A percentile compares a stretch with the other conserved stretches of the same genome.
phyloP scores from a whole-genome alignment of 1,139 yeast species.

The Yamadazyma blattariae region DNA sequence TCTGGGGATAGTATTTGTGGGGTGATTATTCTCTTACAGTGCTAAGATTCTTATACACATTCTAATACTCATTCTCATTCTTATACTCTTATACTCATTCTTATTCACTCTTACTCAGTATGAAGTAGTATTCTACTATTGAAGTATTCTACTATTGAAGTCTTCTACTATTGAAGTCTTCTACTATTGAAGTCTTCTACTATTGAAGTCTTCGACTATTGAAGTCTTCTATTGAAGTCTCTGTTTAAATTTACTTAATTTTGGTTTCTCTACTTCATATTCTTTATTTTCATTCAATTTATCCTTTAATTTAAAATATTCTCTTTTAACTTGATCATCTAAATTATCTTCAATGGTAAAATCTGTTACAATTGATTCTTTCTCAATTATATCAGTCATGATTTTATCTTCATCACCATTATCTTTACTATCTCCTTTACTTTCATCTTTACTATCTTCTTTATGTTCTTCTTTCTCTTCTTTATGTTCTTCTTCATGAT shows the following conservation, averaged over 20 bases:
- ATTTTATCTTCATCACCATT: conserved; percentile 22
- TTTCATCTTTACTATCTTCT: conserved; percentile 9
- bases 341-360: conserved; percentile 10
- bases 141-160: not conserved
- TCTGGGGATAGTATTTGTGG: no score
- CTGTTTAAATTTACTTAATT: conserved; percentile 14
- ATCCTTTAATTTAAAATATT: conserved; percentile 12
- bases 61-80: no score
- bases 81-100: no score
- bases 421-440: conserved; percentile 38
- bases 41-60: no score
- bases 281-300: conserved; percentile 7
- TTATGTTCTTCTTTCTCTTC: conserved; percentile 7
- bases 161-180: not conserved
- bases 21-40: no score
- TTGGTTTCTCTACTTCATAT: conserved; percentile 7
- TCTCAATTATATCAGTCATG: conserved; percentile 39
- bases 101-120: no score
- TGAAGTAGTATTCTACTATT: not conserved
- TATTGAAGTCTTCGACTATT: not conserved
- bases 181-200: not conserved
- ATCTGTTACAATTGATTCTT: conserved; percentile 14
- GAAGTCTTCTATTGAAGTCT: conserved; percentile 5
- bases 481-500: conserved; percentile 7
- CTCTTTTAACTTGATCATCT: conserved; percentile 11